Base-by-base conservation (phyloP, 1,284 basidiomycete genomes). In the Rhodofomes roseus region DNA sequence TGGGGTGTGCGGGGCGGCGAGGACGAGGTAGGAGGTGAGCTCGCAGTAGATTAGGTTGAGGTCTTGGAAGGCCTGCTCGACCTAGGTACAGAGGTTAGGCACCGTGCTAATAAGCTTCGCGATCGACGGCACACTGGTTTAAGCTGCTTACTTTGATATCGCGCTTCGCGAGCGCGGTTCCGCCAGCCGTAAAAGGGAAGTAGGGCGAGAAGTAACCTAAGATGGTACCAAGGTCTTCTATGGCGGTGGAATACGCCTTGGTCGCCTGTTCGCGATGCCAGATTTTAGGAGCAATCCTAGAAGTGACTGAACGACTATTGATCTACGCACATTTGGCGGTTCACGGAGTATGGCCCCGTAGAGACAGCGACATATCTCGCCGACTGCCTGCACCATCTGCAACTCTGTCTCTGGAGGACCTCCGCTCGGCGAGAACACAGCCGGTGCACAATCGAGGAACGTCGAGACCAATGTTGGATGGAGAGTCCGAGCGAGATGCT, bases 391-490 rank as follows among this genome's bases (percentile, higher is more conserved):
- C 20, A 95, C 80, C 51, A 91, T 80, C 53, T 84, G 81, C 12
- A 89, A 71, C 59, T 93, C 86, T 0, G 78, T 79, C 59, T 87
- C 86, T 9, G 83, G 73, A 2, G 83, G 80, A 29, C 70, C 77
- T 23, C 74, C 74, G 60, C 80, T 80, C 0, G 87, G 88, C 8
- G 86, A 82, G 73, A 96, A 95, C 2, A 90, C 90, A 9, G 82
- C 71, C 1, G 95, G 92, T 1, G 93, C 92, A 62, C 85, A 84
- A 71, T 97, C 95, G 23, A 97, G 81, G 71, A 94, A 93, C 0
- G 90, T 89, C 6, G 92, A 86, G 1, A 92, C 77, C 5, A 97
- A 76, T 2, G 87, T 88, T 0, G 92, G 80, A 66, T 94, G 84
- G 18, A 97, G 74, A 7, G 87, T 83, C 40, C 79, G 74, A 51